These are phyloP conservation scores for Rhodotorula sp. DNA, from an alignment of 1,284 basidiomycete species.

Conservation along the genomic window DNA sequence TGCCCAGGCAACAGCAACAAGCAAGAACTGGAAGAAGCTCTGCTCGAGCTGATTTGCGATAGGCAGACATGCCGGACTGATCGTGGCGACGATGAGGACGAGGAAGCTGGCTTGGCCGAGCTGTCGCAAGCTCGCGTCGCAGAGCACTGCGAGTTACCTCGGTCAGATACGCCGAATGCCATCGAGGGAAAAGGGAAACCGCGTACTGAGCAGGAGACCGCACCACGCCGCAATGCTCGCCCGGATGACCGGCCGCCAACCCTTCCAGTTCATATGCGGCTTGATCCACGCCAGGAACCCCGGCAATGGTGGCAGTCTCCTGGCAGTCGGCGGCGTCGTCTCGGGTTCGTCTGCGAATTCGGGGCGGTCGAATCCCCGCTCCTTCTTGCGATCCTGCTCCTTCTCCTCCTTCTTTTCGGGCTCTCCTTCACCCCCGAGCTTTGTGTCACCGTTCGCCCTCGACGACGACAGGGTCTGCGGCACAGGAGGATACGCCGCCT, in stretches of 20 bases:
- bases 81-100: slow-evolving; percentile 32
- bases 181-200: neutral
- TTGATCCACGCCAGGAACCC: slow-evolving; percentile 24
- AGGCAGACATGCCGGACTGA: slow-evolving; percentile 30
- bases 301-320: slow-evolving; percentile 11
- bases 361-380: neutral
- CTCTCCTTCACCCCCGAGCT: neutral
- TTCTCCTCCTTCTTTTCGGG: neutral
- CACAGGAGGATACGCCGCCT: no score
- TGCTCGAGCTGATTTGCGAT: slow-evolving; percentile 31
- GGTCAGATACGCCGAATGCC: neutral
- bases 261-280: slow-evolving; percentile 40
- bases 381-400: neutral
- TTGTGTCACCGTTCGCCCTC: neutral
- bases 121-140: slow-evolving; percentile 1
- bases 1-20: slow-evolving; percentile 26
- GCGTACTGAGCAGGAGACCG: slow-evolving; percentile 29
- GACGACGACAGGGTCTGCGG: neutral
- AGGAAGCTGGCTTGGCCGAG: slow-evolving; percentile 39
- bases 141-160: slow-evolving; percentile 10
- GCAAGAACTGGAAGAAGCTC: slow-evolving; percentile 35
- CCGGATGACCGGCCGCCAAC: slow-evolving; percentile 26
- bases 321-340: neutral
- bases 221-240: slow-evolving; percentile 36
- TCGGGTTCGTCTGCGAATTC: neutral